Conservation (phyloP, 352 stramenopile genomes). For the Globisporangium parvum region DNA sequence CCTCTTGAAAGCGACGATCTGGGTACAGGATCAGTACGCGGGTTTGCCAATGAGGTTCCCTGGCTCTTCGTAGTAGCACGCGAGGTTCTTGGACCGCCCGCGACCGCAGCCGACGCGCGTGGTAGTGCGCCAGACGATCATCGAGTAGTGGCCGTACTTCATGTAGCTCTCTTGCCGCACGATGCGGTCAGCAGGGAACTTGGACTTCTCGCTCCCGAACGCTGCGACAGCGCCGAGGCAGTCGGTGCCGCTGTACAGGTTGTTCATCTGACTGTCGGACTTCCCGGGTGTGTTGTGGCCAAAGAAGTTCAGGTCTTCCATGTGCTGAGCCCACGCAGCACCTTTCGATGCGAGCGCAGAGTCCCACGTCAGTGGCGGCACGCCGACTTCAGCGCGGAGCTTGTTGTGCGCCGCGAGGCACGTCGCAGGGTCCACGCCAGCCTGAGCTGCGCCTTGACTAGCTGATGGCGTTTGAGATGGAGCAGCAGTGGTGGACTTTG, state of each 20-base stretch:
- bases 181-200: constrained; percentile 10
- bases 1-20: too few species aligned
- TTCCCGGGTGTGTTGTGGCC: constrained; percentile 10
- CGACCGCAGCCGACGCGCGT: constrained; percentile 14
- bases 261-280: constrained; percentile 14
- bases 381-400: constrained; percentile 8
- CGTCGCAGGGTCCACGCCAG: constrained; percentile 7
- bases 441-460: neutral
- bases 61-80: constrained; percentile 15
- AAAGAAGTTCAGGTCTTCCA: constrained; percentile 14
- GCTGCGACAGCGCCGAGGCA: constrained; percentile 5
- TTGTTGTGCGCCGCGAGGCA: constrained; percentile 12
- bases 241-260: constrained; percentile 15
- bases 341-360: constrained; percentile 4
- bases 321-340: constrained; percentile 10
- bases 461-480: neutral
- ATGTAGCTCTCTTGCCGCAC: constrained; percentile 8
- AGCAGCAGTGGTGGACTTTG: constrained; percentile 24
- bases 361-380: constrained; percentile 9
- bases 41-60: constrained; percentile 8
- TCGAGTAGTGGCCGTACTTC: constrained; percentile 14
- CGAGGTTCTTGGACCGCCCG: constrained; percentile 9
- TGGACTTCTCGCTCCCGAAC: constrained; percentile 10
- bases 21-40: too few species aligned
- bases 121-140: constrained; percentile 13